These are phyloP conservation scores for Picea abies DNA, from an alignment of 83 land plant genomes.

Conservation along the genomic window DNA sequence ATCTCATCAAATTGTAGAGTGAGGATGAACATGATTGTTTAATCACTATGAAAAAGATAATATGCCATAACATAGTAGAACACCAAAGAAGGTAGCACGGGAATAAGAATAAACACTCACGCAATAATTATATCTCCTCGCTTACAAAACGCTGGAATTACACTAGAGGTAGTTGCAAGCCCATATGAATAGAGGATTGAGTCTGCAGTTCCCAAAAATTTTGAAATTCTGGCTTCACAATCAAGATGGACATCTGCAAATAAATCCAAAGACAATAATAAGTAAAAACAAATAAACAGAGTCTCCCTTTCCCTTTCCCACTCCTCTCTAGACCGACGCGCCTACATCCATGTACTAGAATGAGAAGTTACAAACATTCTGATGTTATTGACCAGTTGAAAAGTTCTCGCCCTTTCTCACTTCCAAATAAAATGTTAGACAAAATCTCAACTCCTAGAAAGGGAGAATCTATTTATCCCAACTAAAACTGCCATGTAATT, in stretches of 20 bases:
- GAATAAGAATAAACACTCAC: slow-evolving; percentile 49
- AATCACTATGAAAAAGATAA: neutral
- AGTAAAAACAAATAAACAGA: neutral
- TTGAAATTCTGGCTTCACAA: slow-evolving; percentile 90
- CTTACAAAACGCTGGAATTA: slow-evolving; percentile 96
- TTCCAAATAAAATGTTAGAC: neutral
- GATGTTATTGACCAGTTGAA: neutral
- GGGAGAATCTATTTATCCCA: neutral
- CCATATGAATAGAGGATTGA: slow-evolving; percentile 97
- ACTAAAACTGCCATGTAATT: neutral
- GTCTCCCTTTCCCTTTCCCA: neutral
- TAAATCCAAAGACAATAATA: neutral
- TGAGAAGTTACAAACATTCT: neutral
- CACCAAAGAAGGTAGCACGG: neutral
- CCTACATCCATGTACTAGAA: too few species aligned
- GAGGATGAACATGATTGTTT: neutral
- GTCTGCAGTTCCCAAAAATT: slow-evolving; percentile 91
- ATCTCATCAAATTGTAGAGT: neutral
- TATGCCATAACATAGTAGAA: neutral
- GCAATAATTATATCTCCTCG: slow-evolving; percentile 91
- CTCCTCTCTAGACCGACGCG: neutral
- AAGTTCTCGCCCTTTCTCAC: neutral
- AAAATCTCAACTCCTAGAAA: neutral
- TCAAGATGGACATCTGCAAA: slow-evolving; percentile 91
- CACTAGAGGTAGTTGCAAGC: slow-evolving; percentile 90